A percentile compares a stretch with the other conserved stretches of the same genome.
Evolutionary conservation across 139 green algal species (phyloP).

Genomic region (Chlorella sp.): DNA sequence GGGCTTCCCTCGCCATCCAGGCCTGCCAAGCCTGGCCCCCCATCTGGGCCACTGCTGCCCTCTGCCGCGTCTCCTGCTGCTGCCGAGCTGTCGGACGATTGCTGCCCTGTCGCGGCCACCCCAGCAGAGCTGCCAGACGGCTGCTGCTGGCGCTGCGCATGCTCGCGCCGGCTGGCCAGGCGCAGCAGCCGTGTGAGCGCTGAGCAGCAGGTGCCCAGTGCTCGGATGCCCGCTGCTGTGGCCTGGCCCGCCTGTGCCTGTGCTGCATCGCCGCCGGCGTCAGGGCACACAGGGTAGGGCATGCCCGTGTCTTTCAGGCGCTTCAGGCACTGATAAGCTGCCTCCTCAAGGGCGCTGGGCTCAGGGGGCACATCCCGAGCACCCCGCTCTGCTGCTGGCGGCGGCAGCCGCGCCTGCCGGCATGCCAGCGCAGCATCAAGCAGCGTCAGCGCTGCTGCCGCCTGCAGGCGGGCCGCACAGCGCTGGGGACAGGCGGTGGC

Average conservation of each 20-base stretch:
- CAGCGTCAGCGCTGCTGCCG: neutral
- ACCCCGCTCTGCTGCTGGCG: neutral
- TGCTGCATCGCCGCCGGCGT: neutral
- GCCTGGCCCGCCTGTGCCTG: neutral
- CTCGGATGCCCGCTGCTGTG: neutral
- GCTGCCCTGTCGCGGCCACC: no score
- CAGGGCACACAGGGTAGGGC: neutral
- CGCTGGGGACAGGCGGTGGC: neutral
- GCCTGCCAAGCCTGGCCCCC: no score
- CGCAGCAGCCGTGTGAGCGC: constrained; percentile 7
- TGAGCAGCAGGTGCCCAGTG: constrained; percentile 1
- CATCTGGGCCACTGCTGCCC: no score
- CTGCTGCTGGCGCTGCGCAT: neutral
- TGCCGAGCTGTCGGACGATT: no score
- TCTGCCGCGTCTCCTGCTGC: no score
- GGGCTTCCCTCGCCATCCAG: no score
- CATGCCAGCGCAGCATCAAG: neutral
- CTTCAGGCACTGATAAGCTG: neutral
- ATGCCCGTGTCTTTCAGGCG: neutral
- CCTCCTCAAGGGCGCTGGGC: neutral
- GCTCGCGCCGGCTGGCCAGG: constrained; percentile 1
- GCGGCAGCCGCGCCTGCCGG: neutral
- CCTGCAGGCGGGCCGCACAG: neutral
- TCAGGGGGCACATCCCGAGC: neutral
- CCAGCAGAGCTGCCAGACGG: neutral